These are phyloP conservation scores for Candolleomyces efflorescens DNA, from an alignment of 768 basidiomycete species.

Conservation along the genomic window DNA sequence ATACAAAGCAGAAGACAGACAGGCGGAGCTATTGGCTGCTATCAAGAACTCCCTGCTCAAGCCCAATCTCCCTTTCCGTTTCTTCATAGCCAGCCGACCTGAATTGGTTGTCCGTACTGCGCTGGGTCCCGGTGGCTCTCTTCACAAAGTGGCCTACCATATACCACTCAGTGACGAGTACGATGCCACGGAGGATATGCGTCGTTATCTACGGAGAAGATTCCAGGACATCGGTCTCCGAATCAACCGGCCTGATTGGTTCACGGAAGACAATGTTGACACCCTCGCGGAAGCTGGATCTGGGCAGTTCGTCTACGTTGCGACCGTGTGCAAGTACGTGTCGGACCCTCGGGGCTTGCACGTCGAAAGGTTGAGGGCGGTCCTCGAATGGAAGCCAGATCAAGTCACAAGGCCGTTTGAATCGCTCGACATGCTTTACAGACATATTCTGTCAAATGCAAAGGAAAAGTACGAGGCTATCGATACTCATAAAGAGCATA, in stretches of 20 bases:
- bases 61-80: no score
- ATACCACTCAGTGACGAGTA: not conserved
- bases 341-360: not conserved
- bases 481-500: not conserved
- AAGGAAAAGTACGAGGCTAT: not conserved
- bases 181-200: not conserved
- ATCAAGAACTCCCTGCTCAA: no score
- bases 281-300: not conserved
- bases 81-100: no score
- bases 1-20: no score
- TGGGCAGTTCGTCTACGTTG: constrained; percentile 5
- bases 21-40: no score
- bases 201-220: not conserved
- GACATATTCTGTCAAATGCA: not conserved
- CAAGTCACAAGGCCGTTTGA: not conserved
- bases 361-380: not conserved
- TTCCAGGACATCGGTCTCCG: not conserved
- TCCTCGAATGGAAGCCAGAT: not conserved
- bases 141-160: not conserved
- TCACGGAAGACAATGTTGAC: not conserved
- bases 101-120: not conserved
- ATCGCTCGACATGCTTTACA: not conserved
- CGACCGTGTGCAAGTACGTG: not conserved
- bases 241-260: not conserved
- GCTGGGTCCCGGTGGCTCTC: not conserved